Percentiles rank a stretch among this genome's conserved stretches.
Conservation (phyloP, 2,329 filamentous ascomycete species). For the Chrysoporthe deuterocubensis region DNA sequence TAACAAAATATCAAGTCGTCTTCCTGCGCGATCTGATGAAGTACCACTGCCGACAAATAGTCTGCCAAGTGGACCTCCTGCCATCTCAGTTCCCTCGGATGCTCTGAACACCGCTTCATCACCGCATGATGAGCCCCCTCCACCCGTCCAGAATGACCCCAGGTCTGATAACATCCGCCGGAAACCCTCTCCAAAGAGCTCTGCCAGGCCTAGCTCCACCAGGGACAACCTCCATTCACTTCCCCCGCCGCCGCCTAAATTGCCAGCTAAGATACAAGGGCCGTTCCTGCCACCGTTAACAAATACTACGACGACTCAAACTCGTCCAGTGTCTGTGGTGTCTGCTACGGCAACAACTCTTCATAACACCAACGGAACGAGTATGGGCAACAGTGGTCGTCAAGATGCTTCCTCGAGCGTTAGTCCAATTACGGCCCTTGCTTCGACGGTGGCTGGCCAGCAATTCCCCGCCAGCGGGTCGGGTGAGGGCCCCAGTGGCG, state of each 20-base stretch:
- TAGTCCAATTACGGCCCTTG: not conserved
- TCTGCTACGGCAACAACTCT: not conserved
- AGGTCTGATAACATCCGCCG: not conserved
- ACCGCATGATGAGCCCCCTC: not conserved
- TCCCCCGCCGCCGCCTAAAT: not conserved
- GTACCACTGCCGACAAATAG: not conserved
- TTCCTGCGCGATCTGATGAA: not conserved
- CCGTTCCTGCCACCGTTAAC: not conserved
- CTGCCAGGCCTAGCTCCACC: not conserved
- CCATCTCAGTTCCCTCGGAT: not conserved
- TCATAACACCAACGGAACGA: slow-evolving; percentile 8
- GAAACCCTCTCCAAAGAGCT: not conserved
- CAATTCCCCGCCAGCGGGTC: not conserved
- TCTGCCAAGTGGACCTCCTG: not conserved
- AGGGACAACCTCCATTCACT: not conserved
- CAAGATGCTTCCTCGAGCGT: not conserved
- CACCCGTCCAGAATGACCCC: not conserved
- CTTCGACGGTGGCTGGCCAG: not conserved
- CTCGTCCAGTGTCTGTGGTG: not conserved
- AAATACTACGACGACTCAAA: not conserved
- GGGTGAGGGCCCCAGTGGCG: not conserved
- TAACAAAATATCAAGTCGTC: not conserved
- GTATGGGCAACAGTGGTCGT: not conserved
- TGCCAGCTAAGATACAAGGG: no score
- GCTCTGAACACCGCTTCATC: not conserved